Base-by-base conservation (phyloP, 768 basidiomycete genomes). In the Pisolithus sp. region DNA sequence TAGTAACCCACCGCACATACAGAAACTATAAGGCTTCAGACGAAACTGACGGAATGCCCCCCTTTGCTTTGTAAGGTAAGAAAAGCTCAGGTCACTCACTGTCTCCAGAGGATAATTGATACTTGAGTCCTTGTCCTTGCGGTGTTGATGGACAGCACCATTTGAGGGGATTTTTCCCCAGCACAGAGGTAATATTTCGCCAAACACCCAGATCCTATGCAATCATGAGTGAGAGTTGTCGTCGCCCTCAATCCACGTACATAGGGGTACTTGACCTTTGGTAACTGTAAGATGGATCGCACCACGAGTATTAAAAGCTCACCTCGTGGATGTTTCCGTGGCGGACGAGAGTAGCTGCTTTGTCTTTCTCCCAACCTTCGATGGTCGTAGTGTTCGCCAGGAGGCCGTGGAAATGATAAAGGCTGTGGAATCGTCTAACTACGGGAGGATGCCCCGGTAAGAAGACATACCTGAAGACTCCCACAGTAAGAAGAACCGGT, bases 291-390 rank as follows among this genome's bases (percentile, higher is more conserved):
- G 46, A 48, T 47, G 40, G 30, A n/a, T 44, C 38, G 37, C 4
- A 55, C 7, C 37, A 36, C 26, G 26, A 31, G 46, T 31, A 44
- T 20, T 28, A 42, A 45, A 8, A 13, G 59, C 61, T 20, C 49
- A 88, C 88, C 70, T 93, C 87, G 47, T 77, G 81, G 52, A 97
- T 86, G 67, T 88, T 90, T 5, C 94, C 95, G 52, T 86, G 74
- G 18, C 87, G 80, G 47, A 90, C 82, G 59, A 99, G 77, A 0
- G 82, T 87, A 5, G 93, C 86, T 1, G 83, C 92, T 68, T 88
- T 94, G 62, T 98, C 93, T 70, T 98, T 98, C 68, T 99, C 96
- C 90, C 91, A 95, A 0, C 88, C 83, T 71, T 99, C 96, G 46
- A 99, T 97, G 1, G 96, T 98, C 0, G 95, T 99, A 2, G 85